A percentile compares a stretch with the other conserved stretches of the same genome.
Conservation (phyloP, 257 asterid species). For the Henckelia pumila region DNA sequence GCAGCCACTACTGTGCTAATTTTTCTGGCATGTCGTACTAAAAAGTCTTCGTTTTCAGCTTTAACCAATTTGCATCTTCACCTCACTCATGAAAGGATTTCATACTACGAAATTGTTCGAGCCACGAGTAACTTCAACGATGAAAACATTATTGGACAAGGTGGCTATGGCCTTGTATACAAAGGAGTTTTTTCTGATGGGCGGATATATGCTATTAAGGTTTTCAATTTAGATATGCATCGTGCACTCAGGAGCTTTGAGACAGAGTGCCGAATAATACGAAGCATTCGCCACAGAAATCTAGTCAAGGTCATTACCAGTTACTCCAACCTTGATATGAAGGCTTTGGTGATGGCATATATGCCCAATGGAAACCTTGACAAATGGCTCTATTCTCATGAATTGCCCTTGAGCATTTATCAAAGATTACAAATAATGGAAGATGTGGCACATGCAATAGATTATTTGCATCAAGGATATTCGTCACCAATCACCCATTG, state of each 20-base stretch:
- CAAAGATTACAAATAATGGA: too few relatives aligned
- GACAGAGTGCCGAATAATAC: slow-evolving; percentile 13
- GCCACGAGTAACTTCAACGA: slow-evolving; percentile 13
- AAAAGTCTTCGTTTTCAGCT: background rate
- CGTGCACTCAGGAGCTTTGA: slow-evolving; percentile 14
- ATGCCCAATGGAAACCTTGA: slow-evolving; percentile 18
- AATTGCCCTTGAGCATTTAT: too few relatives aligned
- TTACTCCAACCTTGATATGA: slow-evolving; percentile 10
- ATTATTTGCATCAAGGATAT: too few relatives aligned
- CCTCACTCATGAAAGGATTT: slow-evolving; percentile 2
- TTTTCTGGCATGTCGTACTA: background rate
- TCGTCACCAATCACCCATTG: too few relatives aligned
- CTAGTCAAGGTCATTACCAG: slow-evolving; percentile 13
- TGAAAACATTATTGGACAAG: slow-evolving; percentile 4
- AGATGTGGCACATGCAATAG: too few relatives aligned
- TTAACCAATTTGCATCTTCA: too few relatives aligned
- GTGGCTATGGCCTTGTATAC: slow-evolving; percentile 12
- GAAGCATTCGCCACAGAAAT: slow-evolving; percentile 15
- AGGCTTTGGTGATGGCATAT: slow-evolving; percentile 22
- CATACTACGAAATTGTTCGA: slow-evolving; percentile 8
- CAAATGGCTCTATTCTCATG: too few relatives aligned
- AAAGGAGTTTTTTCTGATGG: too few relatives aligned
- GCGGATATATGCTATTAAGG: background rate
- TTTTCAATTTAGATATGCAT: slow-evolving; percentile 1
- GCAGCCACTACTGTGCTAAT: background rate